Evolutionary conservation across 2,329 filamentous ascomycete species (phyloP).

Genomic region (Endothia cerciana): DNA sequence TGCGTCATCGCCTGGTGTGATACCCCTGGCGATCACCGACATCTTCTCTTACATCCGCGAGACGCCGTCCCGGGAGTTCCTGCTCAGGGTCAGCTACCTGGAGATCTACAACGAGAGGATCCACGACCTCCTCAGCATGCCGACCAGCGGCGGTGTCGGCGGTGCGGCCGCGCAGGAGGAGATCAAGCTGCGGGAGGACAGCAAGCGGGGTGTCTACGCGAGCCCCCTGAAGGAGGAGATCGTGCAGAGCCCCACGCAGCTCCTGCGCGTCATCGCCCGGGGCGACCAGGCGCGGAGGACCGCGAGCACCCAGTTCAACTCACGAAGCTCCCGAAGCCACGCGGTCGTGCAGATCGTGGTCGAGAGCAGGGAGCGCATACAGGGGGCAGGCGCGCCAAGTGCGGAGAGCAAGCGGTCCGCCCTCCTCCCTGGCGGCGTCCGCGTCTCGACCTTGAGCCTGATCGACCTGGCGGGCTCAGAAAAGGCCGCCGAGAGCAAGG

Average conservation of each 20-base stretch:
- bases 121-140: slow-evolving; percentile 84
- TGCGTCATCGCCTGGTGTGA: slow-evolving; percentile 91
- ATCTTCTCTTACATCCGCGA: slow-evolving; percentile 99
- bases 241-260: slow-evolving; percentile 94
- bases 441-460: slow-evolving; percentile 91
- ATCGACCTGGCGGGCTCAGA: slow-evolving; percentile 97
- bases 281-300: slow-evolving; percentile 90
- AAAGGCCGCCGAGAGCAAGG: slow-evolving; percentile 92
- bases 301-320: slow-evolving; percentile 95
- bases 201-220: slow-evolving; percentile 94
- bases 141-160: slow-evolving; percentile 60
- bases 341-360: slow-evolving; percentile 99
- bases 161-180: slow-evolving; percentile 73
- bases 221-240: slow-evolving; percentile 97
- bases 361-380: slow-evolving; percentile 86
- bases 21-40: slow-evolving; percentile 94
- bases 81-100: slow-evolving; percentile 94
- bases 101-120: slow-evolving; percentile 99
- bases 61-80: slow-evolving; percentile 90
- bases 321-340: slow-evolving; percentile 94
- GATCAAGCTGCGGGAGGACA: slow-evolving; percentile 95
- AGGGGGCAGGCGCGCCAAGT: slow-evolving; percentile 47
- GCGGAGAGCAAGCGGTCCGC: slow-evolving; percentile 69
- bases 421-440: slow-evolving; percentile 82
- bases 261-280: slow-evolving; percentile 90